These are phyloP conservation scores for Pulveroboletus ravenelii DNA, from an alignment of 768 basidiomycete genomes.

Conservation along the genomic window DNA sequence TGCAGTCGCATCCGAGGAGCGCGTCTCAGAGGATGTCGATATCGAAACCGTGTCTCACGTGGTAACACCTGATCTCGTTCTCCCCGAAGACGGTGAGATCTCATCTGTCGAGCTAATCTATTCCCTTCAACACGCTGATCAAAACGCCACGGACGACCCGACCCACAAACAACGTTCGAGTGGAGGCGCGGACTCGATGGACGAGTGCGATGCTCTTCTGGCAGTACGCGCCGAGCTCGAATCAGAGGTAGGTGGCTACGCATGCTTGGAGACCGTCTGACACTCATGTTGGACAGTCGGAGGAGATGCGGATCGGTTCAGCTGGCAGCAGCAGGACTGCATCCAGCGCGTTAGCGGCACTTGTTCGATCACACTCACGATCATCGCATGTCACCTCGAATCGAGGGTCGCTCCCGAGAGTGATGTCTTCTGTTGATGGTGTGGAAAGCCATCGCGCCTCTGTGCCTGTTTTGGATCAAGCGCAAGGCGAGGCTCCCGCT, in stretches of 20 bases:
- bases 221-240: background rate
- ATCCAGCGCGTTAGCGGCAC: slow-evolving; percentile 13
- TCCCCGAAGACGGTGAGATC: slow-evolving; percentile 7
- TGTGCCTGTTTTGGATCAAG: background rate
- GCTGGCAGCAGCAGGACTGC: slow-evolving; percentile 10
- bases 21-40: background rate
- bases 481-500: background rate
- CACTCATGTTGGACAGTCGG: slow-evolving; percentile 10
- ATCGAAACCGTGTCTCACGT: background rate
- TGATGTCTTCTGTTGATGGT: background rate
- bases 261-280: no score
- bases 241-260: slow-evolving; percentile 6
- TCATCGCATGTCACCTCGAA: background rate
- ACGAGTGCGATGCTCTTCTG: slow-evolving; percentile 17
- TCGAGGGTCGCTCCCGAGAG: background rate
- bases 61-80: slow-evolving; percentile 13
- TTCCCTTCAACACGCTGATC: background rate
- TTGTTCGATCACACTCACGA: background rate
- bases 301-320: background rate
- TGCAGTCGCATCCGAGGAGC: background rate
- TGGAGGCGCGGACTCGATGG: slow-evolving; percentile 10
- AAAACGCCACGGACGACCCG: background rate
- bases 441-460: background rate
- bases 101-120: background rate
- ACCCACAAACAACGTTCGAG: background rate